A percentile compares a stretch with the other conserved stretches of the same genome.
Conservation (phyloP, 352 stramenopile genomes). For the Globisporangium spiculum region DNA sequence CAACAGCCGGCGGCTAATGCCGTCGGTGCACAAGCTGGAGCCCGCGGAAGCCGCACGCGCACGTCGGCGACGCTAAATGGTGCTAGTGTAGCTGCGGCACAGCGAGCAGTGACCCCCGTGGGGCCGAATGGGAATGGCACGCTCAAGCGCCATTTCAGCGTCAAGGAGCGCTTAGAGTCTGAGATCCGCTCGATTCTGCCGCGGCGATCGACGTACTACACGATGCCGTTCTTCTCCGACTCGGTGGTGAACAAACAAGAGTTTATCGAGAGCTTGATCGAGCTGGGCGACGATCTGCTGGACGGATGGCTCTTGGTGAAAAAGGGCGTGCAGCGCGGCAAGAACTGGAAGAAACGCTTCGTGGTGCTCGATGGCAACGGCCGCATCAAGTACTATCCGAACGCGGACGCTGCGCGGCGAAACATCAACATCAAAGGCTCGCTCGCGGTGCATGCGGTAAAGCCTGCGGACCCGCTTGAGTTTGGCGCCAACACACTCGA, state of each 20-base stretch:
- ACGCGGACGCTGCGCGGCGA: conserved; percentile 68
- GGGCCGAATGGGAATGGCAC: conserved; percentile 7
- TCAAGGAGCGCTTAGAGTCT: conserved; percentile 60
- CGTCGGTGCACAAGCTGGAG: not conserved
- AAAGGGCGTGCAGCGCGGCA: conserved; percentile 61
- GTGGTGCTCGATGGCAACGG: conserved; percentile 73
- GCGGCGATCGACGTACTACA: conserved; percentile 67
- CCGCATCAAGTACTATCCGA: conserved; percentile 77
- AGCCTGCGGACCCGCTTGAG: conserved; percentile 66
- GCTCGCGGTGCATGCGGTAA: conserved; percentile 71
- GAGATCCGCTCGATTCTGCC: conserved; percentile 60
- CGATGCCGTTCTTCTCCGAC: conserved; percentile 76
- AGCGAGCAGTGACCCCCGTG: not conserved
- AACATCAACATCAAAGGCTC: conserved; percentile 80
- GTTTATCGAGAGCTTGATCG: conserved; percentile 64
- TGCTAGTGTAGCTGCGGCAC: not conserved
- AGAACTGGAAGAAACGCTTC: conserved; percentile 85
- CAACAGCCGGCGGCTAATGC: not conserved
- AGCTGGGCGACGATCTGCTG: conserved; percentile 62
- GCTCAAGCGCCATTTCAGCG: conserved; percentile 34
- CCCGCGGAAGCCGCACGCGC: conserved; percentile 9
- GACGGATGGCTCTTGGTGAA: conserved; percentile 83
- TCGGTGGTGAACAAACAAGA: conserved; percentile 71
- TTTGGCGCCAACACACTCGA: conserved; percentile 78
- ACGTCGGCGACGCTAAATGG: not conserved